phyloP scores from a whole-genome alignment of 768 basidiomycete species.

The Trametes meyenii region DNA sequence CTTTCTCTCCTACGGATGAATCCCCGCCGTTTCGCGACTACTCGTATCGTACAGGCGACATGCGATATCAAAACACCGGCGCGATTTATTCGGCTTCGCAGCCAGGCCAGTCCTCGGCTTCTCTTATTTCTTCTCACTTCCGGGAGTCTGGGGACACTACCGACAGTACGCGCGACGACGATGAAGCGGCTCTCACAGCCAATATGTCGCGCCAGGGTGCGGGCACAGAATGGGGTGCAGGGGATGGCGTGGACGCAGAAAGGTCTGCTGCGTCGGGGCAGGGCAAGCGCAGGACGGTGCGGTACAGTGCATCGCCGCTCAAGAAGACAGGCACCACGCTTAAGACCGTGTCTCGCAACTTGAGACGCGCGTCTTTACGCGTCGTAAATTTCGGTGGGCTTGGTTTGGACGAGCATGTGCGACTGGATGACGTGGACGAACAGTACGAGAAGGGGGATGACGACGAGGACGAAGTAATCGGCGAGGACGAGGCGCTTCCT shows the following conservation, averaged over 20 bases:
- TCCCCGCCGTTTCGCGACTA: constrained; percentile 39
- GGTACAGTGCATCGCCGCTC: constrained; percentile 58
- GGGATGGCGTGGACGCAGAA: constrained; percentile 50
- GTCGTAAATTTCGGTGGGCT: constrained; percentile 79
- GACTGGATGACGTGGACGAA: constrained; percentile 53
- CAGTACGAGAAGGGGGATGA: constrained; percentile 37
- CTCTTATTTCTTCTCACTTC: constrained; percentile 46
- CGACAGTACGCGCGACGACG: constrained; percentile 56
- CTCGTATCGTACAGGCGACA: constrained; percentile 22
- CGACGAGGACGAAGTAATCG: constrained; percentile 35
- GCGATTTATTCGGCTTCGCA: constrained; percentile 47
- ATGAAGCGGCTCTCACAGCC: constrained; percentile 58
- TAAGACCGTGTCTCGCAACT: constrained; percentile 55
- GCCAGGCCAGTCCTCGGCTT: constrained; percentile 53
- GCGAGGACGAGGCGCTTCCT: constrained; percentile 33
- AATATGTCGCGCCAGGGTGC: constrained; percentile 48
- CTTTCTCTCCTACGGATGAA: constrained; percentile 50
- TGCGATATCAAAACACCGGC: constrained; percentile 22
- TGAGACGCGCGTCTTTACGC: constrained; percentile 69
- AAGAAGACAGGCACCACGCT: constrained; percentile 63
- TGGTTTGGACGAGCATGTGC: constrained; percentile 61
- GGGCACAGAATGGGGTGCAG: constrained; percentile 33
- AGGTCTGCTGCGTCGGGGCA: constrained; percentile 38
- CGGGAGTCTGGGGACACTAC: constrained; percentile 35
- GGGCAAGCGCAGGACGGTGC: constrained; percentile 47